Evolutionary conservation across 108 stramenopile species (phyloP), one percentile per base, ranked within the genome.

Genomic region (Cyclotella distinguenda): DNA sequence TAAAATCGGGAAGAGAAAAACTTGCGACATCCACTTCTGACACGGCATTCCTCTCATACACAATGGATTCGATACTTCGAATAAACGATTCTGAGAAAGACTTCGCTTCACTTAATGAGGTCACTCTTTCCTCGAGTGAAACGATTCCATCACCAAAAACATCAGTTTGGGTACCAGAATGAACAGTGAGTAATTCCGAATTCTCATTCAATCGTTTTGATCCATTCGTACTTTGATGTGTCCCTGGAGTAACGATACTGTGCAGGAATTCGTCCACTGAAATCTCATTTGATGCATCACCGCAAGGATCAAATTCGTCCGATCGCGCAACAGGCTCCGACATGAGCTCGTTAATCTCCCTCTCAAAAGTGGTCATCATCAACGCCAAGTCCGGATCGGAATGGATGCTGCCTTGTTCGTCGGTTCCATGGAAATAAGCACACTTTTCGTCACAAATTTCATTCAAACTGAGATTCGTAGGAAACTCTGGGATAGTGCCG

Each of bases 111-210:
- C 36, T 66, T 2, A 64, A 27, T 45, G 50, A 59, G 10, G 60
- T 33, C 1, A 73, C 35, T 52, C 27, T 44, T 26, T 36, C 44
- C 40, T 52, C 66, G 50, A 73, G 72, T 44, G 64, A 40, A 30
- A 8, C 31, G 28, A 73, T 31, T 44, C 66, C 64, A 1, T 44
- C 43, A 13, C 54, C 50, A 0, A 19, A 18, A n/a, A 59, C n/a
- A 22, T 25, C 38, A 11, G 39, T 34, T 39, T 61, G 19, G 34
- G 52, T 32, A 50, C 30, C 31, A 32, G 30, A 30, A 35, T 34
- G 52, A 16, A 6, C 6, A 1, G 16, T 6, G n/a, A n/a, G n/a
- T n/a, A n/a, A n/a, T n/a, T n/a, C n/a, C n/a, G n/a, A n/a, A n/a
- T n/a, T n/a, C n/a, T n/a, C n/a, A n/a, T n/a, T n/a, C n/a, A n/a